These are phyloP conservation scores for Botrytis fragariae DNA, from an alignment of 2,329 filamentous ascomycete genomes.

Conservation along the genomic window DNA sequence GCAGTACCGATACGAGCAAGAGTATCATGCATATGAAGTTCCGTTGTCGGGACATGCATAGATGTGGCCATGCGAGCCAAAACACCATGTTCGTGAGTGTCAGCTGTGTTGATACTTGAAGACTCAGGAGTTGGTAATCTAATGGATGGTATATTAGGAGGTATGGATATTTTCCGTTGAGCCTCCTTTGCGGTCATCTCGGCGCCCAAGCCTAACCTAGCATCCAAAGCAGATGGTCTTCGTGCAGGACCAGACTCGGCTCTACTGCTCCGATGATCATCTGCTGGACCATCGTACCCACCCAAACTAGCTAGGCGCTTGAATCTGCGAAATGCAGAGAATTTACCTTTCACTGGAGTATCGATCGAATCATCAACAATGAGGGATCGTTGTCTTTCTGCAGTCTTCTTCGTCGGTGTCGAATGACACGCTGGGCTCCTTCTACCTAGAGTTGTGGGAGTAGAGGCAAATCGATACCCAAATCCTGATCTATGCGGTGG, in stretches of 20 bases:
- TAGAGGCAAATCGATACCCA: conserved; percentile 22
- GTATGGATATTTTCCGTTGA: conserved; percentile 2
- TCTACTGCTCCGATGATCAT: background rate
- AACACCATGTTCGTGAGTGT: background rate
- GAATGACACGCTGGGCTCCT: background rate
- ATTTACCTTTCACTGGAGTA: conserved; percentile 14
- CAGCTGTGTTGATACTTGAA: no score
- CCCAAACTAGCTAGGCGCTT: conserved; percentile 15
- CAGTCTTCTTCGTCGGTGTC: background rate
- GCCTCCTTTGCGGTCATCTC: background rate
- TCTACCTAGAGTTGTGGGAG: background rate
- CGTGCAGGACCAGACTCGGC: background rate
- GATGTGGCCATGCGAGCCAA: background rate
- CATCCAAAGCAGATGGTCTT: background rate
- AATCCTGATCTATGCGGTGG: conserved; percentile 20
- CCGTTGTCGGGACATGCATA: background rate
- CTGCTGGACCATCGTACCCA: conserved; percentile 16
- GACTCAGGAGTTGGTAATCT: background rate
- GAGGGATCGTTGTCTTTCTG: background rate
- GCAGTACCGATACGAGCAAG: background rate
- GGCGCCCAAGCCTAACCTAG: conserved; percentile 2
- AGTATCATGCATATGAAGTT: background rate
- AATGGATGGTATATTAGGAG: background rate
- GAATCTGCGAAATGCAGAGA: conserved; percentile 14
- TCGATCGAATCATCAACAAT: background rate